Evolutionary conservation across 2,329 filamentous ascomycete species (phyloP).

Genomic region (Diaporthe sp.): DNA sequence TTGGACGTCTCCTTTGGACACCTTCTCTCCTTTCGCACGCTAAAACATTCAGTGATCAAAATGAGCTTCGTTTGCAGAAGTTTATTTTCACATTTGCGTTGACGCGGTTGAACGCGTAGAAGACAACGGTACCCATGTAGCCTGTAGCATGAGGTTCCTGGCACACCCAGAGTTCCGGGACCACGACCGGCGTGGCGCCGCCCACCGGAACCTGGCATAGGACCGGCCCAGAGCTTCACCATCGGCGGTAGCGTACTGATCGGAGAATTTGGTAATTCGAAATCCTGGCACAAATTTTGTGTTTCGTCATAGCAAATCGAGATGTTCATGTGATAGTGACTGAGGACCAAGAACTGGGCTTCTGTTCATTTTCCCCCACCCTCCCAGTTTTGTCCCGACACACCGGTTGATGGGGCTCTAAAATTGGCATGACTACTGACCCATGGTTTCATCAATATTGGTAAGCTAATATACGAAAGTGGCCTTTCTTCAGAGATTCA

Average conservation of each 20-base stretch:
- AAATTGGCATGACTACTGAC: not conserved
- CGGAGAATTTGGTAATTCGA: not conserved
- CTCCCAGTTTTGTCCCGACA: not conserved
- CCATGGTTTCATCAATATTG: not conserved
- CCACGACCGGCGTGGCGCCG: slow-evolving; percentile 13
- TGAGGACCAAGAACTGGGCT: not conserved
- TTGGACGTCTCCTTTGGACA: too few species aligned
- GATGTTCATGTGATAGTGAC: not conserved
- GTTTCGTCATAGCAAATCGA: slow-evolving; percentile 1
- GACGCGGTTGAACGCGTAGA: not conserved
- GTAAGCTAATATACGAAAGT: not conserved
- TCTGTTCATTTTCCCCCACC: not conserved
- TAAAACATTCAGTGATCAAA: not conserved
- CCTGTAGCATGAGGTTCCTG: not conserved
- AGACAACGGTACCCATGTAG: slow-evolving; percentile 11
- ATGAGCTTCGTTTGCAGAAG: too few species aligned
- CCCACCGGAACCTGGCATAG: not conserved
- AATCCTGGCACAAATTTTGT: not conserved
- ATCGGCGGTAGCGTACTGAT: not conserved
- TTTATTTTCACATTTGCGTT: too few species aligned
- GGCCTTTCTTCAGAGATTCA: not conserved
- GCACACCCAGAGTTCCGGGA: not conserved
- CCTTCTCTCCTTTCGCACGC: too few species aligned
- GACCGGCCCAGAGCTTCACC: not conserved
- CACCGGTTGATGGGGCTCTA: too few species aligned